Conservation (phyloP, 2,329 filamentous ascomycete species). For the Ceratocystis ficicola region DNA sequence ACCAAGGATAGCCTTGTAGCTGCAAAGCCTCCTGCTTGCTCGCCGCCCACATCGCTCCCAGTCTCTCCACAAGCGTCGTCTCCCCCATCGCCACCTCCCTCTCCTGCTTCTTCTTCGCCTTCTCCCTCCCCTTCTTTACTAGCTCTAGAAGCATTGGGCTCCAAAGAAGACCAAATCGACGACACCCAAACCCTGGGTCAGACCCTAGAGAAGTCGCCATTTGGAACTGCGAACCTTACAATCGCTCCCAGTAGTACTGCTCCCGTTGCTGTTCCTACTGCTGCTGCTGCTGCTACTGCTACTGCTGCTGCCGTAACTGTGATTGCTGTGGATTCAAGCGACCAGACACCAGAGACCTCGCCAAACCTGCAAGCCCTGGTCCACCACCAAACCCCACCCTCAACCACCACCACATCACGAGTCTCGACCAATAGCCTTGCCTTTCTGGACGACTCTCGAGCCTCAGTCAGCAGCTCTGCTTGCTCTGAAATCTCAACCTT, state of each 20-base stretch:
- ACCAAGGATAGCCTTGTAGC: background rate
- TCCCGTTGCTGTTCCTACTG: background rate
- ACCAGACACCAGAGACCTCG: background rate
- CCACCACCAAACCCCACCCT: constrained; percentile 23
- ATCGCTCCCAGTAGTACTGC: too few species aligned
- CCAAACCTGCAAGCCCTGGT: constrained; percentile 15
- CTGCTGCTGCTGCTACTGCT: background rate
- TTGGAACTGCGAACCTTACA: too few species aligned
- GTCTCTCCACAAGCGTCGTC: too few species aligned
- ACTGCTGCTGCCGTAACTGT: background rate
- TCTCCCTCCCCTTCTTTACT: background rate
- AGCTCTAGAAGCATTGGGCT: background rate
- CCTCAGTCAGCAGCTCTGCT: constrained; percentile 24
- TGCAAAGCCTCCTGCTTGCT: background rate
- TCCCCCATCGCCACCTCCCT: background rate
- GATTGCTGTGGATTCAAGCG: constrained; percentile 3
- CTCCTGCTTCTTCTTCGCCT: background rate
- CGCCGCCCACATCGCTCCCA: too few species aligned
- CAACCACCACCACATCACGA: constrained; percentile 25
- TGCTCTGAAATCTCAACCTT: constrained; percentile 26
- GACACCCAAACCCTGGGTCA: constrained; percentile 16
- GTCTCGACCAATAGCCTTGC: constrained; percentile 21
- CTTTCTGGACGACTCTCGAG: constrained; percentile 25
- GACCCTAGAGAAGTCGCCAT: background rate
- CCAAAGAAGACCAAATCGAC: constrained; percentile 30